Conservation (phyloP, 78 protist genomes). For the Cavenderia fasciculata region DNA sequence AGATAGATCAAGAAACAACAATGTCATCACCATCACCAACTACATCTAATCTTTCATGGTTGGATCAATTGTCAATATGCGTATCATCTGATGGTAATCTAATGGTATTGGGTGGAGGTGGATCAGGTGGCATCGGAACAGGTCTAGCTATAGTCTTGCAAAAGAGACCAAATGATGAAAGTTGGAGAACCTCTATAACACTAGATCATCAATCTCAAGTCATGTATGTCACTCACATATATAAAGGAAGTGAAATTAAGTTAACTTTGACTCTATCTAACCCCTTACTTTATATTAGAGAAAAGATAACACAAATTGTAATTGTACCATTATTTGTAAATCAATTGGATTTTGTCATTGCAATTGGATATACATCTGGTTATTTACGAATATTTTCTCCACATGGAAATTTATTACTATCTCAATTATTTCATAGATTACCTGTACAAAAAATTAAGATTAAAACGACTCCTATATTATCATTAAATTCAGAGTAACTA, state of each 20-base stretch:
- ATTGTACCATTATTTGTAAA: constrained; percentile 4
- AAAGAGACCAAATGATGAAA: neutral
- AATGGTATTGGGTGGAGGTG: constrained; percentile 75
- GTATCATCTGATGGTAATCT: constrained; percentile 30
- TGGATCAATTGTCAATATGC: constrained; percentile 15
- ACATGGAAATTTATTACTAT: constrained; percentile 38
- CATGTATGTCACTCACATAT: constrained; percentile 8
- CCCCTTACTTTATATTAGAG: too few species aligned
- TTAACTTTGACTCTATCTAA: too few species aligned
- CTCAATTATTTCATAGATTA: constrained; percentile 51
- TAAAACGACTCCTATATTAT: constrained; percentile 3
- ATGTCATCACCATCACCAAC: constrained; percentile 1
- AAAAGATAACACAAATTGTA: constrained; percentile 32
- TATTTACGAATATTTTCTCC: constrained; percentile 47
- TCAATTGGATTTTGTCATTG: constrained; percentile 13
- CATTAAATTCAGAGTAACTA: constrained; percentile 5
- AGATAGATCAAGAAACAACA: neutral
- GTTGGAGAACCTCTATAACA: constrained; percentile 50
- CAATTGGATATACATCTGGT: constrained; percentile 62
- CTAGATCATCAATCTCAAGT: constrained; percentile 54
- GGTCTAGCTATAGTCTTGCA: constrained; percentile 52
- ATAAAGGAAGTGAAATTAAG: too few species aligned
- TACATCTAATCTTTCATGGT: constrained; percentile 7
- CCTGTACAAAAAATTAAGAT: constrained; percentile 53
- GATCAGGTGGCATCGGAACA: constrained; percentile 47